Conservation (phyloP, 805 yeast species). For the Spathaspora sp. region DNA sequence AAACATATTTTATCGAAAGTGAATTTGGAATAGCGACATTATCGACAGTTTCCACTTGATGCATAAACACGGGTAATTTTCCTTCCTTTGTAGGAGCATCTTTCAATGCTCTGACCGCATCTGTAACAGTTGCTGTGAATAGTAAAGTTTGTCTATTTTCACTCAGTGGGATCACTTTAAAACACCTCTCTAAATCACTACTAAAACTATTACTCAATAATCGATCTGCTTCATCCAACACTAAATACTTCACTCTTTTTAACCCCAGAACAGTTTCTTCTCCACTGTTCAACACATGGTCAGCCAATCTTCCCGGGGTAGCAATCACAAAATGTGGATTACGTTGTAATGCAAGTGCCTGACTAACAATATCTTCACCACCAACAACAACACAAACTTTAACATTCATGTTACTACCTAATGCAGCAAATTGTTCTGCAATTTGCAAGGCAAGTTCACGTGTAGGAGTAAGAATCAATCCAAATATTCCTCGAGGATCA, state of each 20-base stretch:
- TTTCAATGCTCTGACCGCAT: slow-evolving; percentile 78
- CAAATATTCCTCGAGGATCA: slow-evolving; percentile 92
- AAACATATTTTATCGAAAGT: slow-evolving; percentile 58
- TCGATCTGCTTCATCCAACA: slow-evolving; percentile 95
- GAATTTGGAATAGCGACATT: slow-evolving; percentile 79
- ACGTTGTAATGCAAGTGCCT: slow-evolving; percentile 73
- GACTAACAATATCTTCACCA: slow-evolving; percentile 91
- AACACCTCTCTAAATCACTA: slow-evolving; percentile 69
- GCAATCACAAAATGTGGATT: slow-evolving; percentile 95
- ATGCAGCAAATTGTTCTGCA: slow-evolving; percentile 92
- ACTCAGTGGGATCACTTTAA: slow-evolving; percentile 67
- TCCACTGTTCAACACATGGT: slow-evolving; percentile 83
- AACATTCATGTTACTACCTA: slow-evolving; percentile 87
- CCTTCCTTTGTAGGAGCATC: slow-evolving; percentile 57
- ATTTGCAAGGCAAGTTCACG: slow-evolving; percentile 95
- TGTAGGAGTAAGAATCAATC: slow-evolving; percentile 84
- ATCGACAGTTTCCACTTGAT: slow-evolving; percentile 72
- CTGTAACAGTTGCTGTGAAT: slow-evolving; percentile 95
- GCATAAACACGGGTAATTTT: slow-evolving; percentile 56
- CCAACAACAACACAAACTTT: slow-evolving; percentile 85
- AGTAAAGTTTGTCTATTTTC: slow-evolving; percentile 78
- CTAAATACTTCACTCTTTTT: slow-evolving; percentile 73
- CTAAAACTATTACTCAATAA: slow-evolving; percentile 81
- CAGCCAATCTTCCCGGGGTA: slow-evolving; percentile 95
- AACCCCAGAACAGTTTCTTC: slow-evolving; percentile 82